phyloP scores from a whole-genome alignment of 306 rosid genomes.

The Gastrolobium villosum region DNA sequence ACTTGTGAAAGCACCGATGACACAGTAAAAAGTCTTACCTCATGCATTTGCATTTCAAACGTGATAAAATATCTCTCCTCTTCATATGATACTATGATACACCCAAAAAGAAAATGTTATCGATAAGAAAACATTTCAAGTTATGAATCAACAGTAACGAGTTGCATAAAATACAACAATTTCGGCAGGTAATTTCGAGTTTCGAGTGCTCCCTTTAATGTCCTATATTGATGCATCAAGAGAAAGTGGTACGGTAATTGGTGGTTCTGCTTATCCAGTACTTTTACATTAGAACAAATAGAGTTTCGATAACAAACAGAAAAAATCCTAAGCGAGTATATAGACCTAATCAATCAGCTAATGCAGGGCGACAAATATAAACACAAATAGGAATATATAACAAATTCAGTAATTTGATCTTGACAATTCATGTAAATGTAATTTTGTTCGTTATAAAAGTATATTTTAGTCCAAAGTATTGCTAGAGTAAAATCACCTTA shows the following conservation, averaged over 20 bases:
- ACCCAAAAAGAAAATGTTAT: background rate
- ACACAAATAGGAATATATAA: conserved; percentile 33
- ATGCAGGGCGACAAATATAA: conserved; percentile 11
- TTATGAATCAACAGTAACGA: background rate
- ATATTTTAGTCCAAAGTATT: conserved; percentile 34
- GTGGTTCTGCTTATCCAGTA: conserved; percentile 10
- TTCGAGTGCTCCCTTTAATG: background rate
- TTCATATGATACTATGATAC: background rate
- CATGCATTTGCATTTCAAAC: background rate
- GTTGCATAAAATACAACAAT: conserved; percentile 11
- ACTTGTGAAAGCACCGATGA: background rate
- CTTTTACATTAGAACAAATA: background rate
- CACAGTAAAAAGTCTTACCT: background rate
- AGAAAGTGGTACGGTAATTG: background rate
- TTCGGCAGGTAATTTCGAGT: background rate
- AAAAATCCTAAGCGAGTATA: background rate
- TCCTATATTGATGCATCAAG: background rate
- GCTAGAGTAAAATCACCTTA: conserved; percentile 37
- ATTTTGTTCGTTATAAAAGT: conserved; percentile 34
- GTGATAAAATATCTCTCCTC: background rate
- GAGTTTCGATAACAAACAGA: background rate
- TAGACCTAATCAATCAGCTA: conserved; percentile 11
- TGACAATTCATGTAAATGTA: conserved; percentile 18
- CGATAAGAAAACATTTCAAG: background rate
- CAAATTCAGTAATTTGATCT: background rate